phyloP scores from a whole-genome alignment of 1,139 yeast species.

The Zhuliangozyma blackwelliae region DNA sequence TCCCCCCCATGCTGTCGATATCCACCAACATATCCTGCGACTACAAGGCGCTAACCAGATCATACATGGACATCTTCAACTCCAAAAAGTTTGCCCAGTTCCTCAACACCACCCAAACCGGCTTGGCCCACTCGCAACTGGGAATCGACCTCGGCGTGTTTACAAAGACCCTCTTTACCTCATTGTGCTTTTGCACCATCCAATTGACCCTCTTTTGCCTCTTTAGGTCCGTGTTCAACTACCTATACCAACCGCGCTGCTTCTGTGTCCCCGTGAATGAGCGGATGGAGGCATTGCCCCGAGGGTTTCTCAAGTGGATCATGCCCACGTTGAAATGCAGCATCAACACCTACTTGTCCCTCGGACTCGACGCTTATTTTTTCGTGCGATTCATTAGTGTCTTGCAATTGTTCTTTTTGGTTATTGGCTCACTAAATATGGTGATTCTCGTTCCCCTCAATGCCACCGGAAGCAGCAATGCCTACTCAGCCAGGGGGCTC shows the following conservation, averaged over 20 bases:
- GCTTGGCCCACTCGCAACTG: constrained; percentile 44
- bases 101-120: constrained; percentile 55
- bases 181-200: constrained; percentile 46
- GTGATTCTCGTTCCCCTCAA: constrained; percentile 57
- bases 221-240: constrained; percentile 42
- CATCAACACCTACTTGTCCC: constrained; percentile 38
- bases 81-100: constrained; percentile 31
- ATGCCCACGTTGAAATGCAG: constrained; percentile 35
- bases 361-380: constrained; percentile 66
- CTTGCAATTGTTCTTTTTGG: constrained; percentile 43
- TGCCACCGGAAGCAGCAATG: constrained; percentile 34
- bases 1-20: no score
- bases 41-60: constrained; percentile 20
- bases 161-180: constrained; percentile 46
- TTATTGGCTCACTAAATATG: constrained; percentile 48
- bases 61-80: constrained; percentile 25
- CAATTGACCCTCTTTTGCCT: constrained; percentile 53
- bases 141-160: constrained; percentile 39
- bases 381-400: constrained; percentile 52
- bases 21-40: constrained; percentile 10
- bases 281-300: constrained; percentile 33
- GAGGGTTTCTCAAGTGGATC: constrained; percentile 48
- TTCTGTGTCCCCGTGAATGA: constrained; percentile 38
- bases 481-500: constrained; percentile 41
- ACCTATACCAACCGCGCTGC: constrained; percentile 56